Evolutionary conservation across 129 eudicot species (phyloP).

Genomic region (Sambucus nigra): DNA sequence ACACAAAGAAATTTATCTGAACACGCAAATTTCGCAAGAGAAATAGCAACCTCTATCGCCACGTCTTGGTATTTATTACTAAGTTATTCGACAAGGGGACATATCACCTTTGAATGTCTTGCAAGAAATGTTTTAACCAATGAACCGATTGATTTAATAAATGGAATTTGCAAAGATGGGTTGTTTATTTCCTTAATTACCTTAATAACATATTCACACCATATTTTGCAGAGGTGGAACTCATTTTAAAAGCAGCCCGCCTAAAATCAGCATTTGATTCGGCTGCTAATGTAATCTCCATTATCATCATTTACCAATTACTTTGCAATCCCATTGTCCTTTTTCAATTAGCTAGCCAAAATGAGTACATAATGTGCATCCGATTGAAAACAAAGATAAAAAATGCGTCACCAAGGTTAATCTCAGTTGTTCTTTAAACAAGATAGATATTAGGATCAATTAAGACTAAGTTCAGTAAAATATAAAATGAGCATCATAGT

Average conservation of each 20-base stretch:
- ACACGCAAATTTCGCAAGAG: slow-evolving; percentile 57
- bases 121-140: slow-evolving; percentile 61
- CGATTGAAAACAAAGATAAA: no score
- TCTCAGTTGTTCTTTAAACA: no score
- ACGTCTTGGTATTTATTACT: slow-evolving; percentile 36
- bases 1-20: slow-evolving; percentile 48
- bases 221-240: slow-evolving; percentile 69
- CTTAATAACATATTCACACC: slow-evolving; percentile 48
- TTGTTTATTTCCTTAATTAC: slow-evolving; percentile 25
- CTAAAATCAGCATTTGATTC: slow-evolving; percentile 44
- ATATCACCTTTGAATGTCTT: slow-evolving; percentile 37
- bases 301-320: slow-evolving; percentile 34
- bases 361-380: no score
- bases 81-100: slow-evolving; percentile 43
- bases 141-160: slow-evolving; percentile 47
- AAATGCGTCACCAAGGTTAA: no score
- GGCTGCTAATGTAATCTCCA: slow-evolving; percentile 52
- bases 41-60: slow-evolving; percentile 45
- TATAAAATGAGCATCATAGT: no score
- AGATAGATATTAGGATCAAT: no score
- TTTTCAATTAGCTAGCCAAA: slow-evolving; percentile 56
- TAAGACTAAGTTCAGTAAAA: no score
- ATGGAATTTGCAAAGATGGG: slow-evolving; percentile 30
- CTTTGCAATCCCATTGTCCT: slow-evolving; percentile 31
- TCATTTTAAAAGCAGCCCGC: slow-evolving; percentile 59